phyloP scores from a whole-genome alignment of 768 basidiomycete genomes.

The Lyophyllum semitale region DNA sequence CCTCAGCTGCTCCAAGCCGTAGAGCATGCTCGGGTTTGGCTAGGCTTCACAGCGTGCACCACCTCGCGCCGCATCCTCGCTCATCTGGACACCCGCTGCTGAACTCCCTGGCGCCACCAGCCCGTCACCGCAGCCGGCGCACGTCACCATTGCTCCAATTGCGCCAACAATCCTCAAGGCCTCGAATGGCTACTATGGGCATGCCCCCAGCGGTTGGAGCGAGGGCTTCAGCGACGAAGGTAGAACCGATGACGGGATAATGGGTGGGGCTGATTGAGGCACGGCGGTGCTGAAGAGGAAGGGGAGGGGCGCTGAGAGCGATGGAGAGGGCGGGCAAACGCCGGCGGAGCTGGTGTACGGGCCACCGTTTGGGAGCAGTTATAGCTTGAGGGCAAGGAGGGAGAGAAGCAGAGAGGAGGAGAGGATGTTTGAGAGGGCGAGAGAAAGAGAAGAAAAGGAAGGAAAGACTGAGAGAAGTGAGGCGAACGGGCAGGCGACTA shows the following conservation, averaged over 20 bases:
- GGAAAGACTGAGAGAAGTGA: slow-evolving; percentile 15
- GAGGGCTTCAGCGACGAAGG: slow-evolving; percentile 51
- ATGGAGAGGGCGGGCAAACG: slow-evolving; percentile 37
- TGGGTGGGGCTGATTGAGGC: slow-evolving; percentile 17
- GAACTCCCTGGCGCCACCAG: slow-evolving; percentile 3
- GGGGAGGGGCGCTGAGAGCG: slow-evolving; percentile 23
- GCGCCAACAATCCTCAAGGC: slow-evolving; percentile 86
- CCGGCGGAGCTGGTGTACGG: slow-evolving; percentile 76
- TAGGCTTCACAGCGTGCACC: too few species aligned
- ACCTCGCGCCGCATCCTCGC: slow-evolving; percentile 24
- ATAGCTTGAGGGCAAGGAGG: slow-evolving; percentile 24
- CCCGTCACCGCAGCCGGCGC: slow-evolving; percentile 11
- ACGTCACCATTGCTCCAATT: slow-evolving; percentile 51
- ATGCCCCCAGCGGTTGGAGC: slow-evolving; percentile 40
- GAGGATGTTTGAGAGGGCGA: slow-evolving; percentile 16
- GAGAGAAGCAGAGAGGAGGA: slow-evolving; percentile 24
- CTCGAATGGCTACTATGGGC: slow-evolving; percentile 44
- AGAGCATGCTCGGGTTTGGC: too few species aligned
- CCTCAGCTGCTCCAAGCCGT: too few species aligned
- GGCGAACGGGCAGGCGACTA: slow-evolving; percentile 5
- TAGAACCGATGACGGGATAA: slow-evolving; percentile 30
- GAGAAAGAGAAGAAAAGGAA: slow-evolving; percentile 23
- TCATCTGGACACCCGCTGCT: slow-evolving; percentile 22
- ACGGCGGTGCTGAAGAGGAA: slow-evolving; percentile 15
- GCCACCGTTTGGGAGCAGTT: slow-evolving; percentile 48